A percentile compares a stretch with the other conserved stretches of the same genome.
These are phyloP conservation scores for Chimonanthus praecox DNA, from an alignment of 164 flowering plant species.

Conservation along the genomic window DNA sequence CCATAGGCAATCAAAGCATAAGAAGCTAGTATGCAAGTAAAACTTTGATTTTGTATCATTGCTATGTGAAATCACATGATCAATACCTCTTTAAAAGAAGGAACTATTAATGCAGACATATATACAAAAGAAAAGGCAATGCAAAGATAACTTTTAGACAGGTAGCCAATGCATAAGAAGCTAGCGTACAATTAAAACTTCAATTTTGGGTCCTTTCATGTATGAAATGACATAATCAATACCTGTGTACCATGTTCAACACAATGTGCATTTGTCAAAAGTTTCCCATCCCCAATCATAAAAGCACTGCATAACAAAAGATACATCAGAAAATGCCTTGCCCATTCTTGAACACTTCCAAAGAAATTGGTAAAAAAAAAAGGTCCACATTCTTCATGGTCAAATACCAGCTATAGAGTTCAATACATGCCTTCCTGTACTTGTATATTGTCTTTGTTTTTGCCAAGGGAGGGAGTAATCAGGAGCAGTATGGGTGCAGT, in stretches of 20 bases:
- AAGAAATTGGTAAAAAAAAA: background rate
- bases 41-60: background rate
- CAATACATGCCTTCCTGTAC: slow-evolving; percentile 83
- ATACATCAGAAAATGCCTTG: slow-evolving; percentile 7
- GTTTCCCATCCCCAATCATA: slow-evolving; percentile 89
- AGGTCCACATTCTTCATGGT: background rate
- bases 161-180: background rate
- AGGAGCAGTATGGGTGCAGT: slow-evolving; percentile 93
- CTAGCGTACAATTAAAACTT: background rate
- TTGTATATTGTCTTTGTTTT: slow-evolving; percentile 88
- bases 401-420: slow-evolving; percentile 12
- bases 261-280: slow-evolving; percentile 97
- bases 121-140: too few relatives aligned
- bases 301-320: slow-evolving; percentile 67
- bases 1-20: background rate
- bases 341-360: background rate
- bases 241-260: slow-evolving; percentile 95
- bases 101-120: too few relatives aligned
- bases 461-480: slow-evolving; percentile 99
- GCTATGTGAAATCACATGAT: background rate
- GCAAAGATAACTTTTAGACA: too few relatives aligned
- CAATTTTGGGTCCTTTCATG: background rate
- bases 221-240: background rate
- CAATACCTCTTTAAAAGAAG: slow-evolving; percentile 33
- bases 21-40: background rate